phyloP scores from a whole-genome alignment of 2,329 filamentous ascomycete species.

The Colletotrichum plurivorum region DNA sequence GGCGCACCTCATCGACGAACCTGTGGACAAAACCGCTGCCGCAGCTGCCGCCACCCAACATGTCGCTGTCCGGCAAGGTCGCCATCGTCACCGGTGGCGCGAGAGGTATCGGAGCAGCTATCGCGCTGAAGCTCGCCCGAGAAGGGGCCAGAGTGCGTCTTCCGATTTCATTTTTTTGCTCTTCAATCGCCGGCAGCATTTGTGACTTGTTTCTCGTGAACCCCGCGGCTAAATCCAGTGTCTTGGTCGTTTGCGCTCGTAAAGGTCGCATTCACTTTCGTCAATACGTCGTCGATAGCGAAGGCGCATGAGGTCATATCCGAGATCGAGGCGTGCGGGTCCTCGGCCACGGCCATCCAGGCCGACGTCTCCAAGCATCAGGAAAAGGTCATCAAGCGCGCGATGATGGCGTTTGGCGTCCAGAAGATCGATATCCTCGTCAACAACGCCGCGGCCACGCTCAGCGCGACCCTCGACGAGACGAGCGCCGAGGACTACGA shows the following conservation, averaged over 20 bases:
- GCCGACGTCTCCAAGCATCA: conserved; percentile 42
- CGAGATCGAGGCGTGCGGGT: conserved; percentile 43
- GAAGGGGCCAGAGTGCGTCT: conserved; percentile 66
- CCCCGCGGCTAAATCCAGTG: conserved; percentile 28
- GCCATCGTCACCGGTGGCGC: conserved; percentile 52
- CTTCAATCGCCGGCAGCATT: too few relatives aligned
- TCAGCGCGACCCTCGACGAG: conserved; percentile 39
- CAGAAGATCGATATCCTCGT: conserved; percentile 43
- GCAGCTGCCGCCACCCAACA: conserved; percentile 40
- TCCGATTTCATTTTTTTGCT: background rate
- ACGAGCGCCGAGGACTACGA: conserved; percentile 41
- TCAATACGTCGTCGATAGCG: conserved; percentile 40
- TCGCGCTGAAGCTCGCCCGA: conserved; percentile 69
- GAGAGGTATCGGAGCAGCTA: conserved; percentile 71
- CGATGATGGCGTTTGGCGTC: conserved; percentile 42
- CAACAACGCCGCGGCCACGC: conserved; percentile 41
- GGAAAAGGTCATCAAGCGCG: conserved; percentile 40
- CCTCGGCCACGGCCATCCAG: conserved; percentile 43
- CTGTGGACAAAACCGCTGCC: conserved; percentile 42
- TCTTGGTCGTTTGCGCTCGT: conserved; percentile 12
- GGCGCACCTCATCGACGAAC: conserved; percentile 37
- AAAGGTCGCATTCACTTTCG: conserved; percentile 42
- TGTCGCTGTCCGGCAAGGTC: conserved; percentile 41
- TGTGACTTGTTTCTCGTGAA: background rate
- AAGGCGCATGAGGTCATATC: conserved; percentile 42